A percentile compares a stretch with the other conserved stretches of the same genome.
Conservation (phyloP, 73 alveolate genomes). For the Stentor coeruleus region DNA sequence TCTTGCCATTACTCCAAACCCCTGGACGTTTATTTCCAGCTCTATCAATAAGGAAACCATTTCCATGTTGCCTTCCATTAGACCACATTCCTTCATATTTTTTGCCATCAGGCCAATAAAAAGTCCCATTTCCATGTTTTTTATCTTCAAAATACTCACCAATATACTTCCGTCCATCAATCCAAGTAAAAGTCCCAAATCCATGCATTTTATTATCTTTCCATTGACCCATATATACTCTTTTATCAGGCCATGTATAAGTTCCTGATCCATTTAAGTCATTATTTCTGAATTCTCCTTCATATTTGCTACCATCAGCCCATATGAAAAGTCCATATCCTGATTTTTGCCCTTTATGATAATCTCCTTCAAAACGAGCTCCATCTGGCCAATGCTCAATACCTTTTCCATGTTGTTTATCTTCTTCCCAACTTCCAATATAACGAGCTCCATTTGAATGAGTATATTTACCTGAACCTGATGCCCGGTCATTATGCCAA, state of each 20-base stretch:
- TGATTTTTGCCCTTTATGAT: constrained; percentile 8
- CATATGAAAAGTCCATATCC: constrained; percentile 37
- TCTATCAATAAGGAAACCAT: constrained; percentile 1
- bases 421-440: too few relatives aligned
- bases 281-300: background rate
- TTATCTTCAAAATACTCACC: constrained; percentile 11
- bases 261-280: constrained; percentile 30
- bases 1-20: constrained; percentile 29
- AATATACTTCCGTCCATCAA: constrained; percentile 26
- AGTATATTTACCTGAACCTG: constrained; percentile 59
- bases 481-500: constrained; percentile 73
- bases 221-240: constrained; percentile 32
- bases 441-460: constrained; percentile 68
- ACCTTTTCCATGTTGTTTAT: too few relatives aligned
- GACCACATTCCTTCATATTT: constrained; percentile 29
- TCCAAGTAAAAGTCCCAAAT: constrained; percentile 42
- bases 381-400: too few relatives aligned
- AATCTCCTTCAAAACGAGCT: background rate
- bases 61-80: constrained; percentile 28
- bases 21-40: constrained; percentile 21
- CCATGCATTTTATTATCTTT: constrained; percentile 38
- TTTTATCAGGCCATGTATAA: constrained; percentile 33
- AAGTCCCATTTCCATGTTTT: constrained; percentile 25
- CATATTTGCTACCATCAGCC: background rate
- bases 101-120: constrained; percentile 32